Percentiles rank a stretch among this genome's conserved stretches.
Evolutionary conservation across 2,329 filamentous ascomycete species (phyloP).

Genomic region (Alternaria dauci): DNA sequence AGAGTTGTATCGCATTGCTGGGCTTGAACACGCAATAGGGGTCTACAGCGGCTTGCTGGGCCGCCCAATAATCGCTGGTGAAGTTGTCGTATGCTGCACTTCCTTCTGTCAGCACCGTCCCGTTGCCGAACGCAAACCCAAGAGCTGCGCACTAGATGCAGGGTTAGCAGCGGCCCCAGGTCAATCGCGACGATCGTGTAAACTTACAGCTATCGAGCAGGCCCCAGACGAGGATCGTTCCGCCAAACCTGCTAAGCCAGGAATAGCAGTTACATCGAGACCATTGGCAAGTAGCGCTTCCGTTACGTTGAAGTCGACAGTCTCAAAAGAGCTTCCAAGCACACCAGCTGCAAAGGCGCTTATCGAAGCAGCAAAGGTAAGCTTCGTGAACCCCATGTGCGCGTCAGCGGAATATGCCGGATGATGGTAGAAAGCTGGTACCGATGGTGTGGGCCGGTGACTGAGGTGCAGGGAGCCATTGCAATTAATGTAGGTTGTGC

Average conservation of each 20-base stretch:
- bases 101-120: constrained; percentile 24
- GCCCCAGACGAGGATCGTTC: constrained; percentile 13
- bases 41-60: constrained; percentile 33
- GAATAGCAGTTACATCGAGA: constrained; percentile 26
- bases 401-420: neutral
- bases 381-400: constrained; percentile 16
- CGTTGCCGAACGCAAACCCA: constrained; percentile 19
- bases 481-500: constrained; percentile 12
- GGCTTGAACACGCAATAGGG: constrained; percentile 44
- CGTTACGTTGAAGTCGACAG: constrained; percentile 29
- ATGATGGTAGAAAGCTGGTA: neutral
- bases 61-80: constrained; percentile 35
- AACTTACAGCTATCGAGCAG: constrained; percentile 35
- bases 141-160: constrained; percentile 29
- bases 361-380: constrained; percentile 9
- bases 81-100: constrained; percentile 31
- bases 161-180: neutral
- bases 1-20: constrained; percentile 24
- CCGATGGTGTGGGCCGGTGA: constrained; percentile 8
- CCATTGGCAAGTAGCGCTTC: constrained; percentile 28
- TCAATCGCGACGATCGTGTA: neutral
- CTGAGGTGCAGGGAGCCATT: constrained; percentile 13
- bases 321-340: constrained; percentile 23
- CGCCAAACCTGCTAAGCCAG: constrained; percentile 20
- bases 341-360: constrained; percentile 6